Evolutionary conservation across 2,329 filamentous ascomycete genomes (phyloP).

Genomic region (Aureobasidium sp.): DNA sequence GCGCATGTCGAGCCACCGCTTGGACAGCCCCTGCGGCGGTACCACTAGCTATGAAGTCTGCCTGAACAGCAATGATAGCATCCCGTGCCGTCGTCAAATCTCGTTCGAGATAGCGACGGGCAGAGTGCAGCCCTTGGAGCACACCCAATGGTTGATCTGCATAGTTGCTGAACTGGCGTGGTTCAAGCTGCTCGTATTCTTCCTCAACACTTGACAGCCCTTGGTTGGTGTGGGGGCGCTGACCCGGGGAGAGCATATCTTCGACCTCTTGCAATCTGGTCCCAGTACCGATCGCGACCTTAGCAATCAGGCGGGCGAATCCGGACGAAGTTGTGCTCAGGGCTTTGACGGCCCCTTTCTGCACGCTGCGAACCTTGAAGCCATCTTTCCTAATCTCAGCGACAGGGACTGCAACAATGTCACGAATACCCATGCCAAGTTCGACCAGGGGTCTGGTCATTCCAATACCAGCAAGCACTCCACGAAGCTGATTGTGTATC

Average conservation of each 20-base stretch:
- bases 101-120: conserved; percentile 71
- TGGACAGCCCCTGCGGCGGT: conserved; percentile 72
- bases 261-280: conserved; percentile 87
- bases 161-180: conserved; percentile 78
- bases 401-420: conserved; percentile 83
- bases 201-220: conserved; percentile 43
- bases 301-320: conserved; percentile 88
- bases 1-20: conserved; percentile 71
- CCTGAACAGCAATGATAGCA: conserved; percentile 89
- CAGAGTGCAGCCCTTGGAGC: conserved; percentile 73
- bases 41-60: conserved; percentile 78
- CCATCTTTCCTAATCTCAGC: conserved; percentile 92
- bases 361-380: conserved; percentile 79
- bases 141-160: conserved; percentile 90
- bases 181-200: conserved; percentile 57
- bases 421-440: conserved; percentile 75
- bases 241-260: conserved; percentile 52
- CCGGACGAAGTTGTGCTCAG: conserved; percentile 90
- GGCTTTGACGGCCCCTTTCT: conserved; percentile 84
- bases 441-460: conserved; percentile 87
- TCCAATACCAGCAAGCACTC: conserved; percentile 79
- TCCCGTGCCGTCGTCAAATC: conserved; percentile 83
- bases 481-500: conserved; percentile 77
- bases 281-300: conserved; percentile 89
- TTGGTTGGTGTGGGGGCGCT: conserved; percentile 29